Percentiles rank a stretch among this genome's conserved stretches.
phyloP scores from a whole-genome alignment of 192 early-diverging fungal genomes.

The Radiomyces spectabilis region DNA sequence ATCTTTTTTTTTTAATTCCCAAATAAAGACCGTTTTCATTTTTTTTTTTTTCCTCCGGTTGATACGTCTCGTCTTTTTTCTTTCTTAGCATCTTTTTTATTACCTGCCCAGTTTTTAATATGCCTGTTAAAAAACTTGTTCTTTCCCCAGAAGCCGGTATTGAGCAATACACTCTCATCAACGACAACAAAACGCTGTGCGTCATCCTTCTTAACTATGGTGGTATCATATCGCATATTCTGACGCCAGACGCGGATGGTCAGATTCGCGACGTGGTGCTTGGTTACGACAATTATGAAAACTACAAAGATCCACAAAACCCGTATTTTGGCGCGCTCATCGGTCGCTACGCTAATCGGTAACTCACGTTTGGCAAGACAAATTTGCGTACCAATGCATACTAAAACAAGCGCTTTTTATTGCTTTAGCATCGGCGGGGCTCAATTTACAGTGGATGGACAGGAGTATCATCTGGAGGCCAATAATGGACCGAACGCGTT shows the following conservation, averaged over 20 bases:
- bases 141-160: background rate
- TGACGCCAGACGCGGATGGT: constrained; percentile 25
- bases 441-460: constrained; percentile 54
- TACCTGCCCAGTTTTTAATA: constrained; percentile 14
- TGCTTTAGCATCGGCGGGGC: constrained; percentile 47
- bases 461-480: constrained; percentile 43
- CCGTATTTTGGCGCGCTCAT: constrained; percentile 13
- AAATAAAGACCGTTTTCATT: background rate
- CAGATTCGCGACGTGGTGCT: background rate
- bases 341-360: constrained; percentile 71
- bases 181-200: constrained; percentile 17
- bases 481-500: constrained; percentile 69
- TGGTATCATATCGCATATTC: constrained; percentile 58
- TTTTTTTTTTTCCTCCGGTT: background rate
- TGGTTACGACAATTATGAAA: background rate
- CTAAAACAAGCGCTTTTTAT: background rate
- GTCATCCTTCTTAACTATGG: constrained; percentile 56
- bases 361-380: no score
- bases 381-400: background rate
- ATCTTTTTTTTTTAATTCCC: background rate
- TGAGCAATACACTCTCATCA: background rate
- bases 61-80: no score
- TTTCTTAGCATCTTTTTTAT: background rate
- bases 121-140: background rate
- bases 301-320: background rate